Percentiles rank a stretch among this genome's conserved stretches.
Conservation (phyloP, 169 alveolate species). For the Cryptosporidium felis region DNA sequence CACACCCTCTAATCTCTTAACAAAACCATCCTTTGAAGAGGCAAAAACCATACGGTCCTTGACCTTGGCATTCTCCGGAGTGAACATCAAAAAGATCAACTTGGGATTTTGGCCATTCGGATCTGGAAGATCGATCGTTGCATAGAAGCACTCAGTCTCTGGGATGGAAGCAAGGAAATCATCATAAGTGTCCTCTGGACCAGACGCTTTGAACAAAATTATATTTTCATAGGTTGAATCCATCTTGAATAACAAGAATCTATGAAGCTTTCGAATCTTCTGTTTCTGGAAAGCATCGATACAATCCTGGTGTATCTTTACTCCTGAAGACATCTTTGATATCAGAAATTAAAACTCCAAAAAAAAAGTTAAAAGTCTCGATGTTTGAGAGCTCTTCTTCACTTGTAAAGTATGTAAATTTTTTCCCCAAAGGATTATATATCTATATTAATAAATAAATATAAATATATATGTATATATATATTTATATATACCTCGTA, state of each 20-base stretch:
- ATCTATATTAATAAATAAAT: background rate
- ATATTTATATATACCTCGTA: background rate
- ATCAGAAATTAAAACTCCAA: background rate
- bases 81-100: conserved; percentile 73
- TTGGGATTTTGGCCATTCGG: conserved; percentile 62
- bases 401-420: no score
- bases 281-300: conserved; percentile 73
- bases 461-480: background rate
- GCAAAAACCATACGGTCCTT: conserved; percentile 80
- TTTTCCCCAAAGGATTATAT: background rate
- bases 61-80: conserved; percentile 78
- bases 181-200: conserved; percentile 67
- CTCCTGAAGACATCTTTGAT: conserved; percentile 77
- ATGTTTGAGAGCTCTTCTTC: background rate
- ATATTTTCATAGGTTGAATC: conserved; percentile 66
- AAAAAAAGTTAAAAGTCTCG: background rate
- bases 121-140: conserved; percentile 75
- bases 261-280: conserved; percentile 74
- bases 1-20: conserved; percentile 76
- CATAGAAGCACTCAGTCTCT: conserved; percentile 76
- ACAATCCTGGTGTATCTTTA: conserved; percentile 74
- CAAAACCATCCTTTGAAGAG: conserved; percentile 78
- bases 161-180: conserved; percentile 74
- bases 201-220: conserved; percentile 74
- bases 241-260: conserved; percentile 75